Percentiles rank a stretch among this genome's conserved stretches.
Conservation (phyloP, 2,329 filamentous ascomycete species). For the Ascochyta clinopodiicola region DNA sequence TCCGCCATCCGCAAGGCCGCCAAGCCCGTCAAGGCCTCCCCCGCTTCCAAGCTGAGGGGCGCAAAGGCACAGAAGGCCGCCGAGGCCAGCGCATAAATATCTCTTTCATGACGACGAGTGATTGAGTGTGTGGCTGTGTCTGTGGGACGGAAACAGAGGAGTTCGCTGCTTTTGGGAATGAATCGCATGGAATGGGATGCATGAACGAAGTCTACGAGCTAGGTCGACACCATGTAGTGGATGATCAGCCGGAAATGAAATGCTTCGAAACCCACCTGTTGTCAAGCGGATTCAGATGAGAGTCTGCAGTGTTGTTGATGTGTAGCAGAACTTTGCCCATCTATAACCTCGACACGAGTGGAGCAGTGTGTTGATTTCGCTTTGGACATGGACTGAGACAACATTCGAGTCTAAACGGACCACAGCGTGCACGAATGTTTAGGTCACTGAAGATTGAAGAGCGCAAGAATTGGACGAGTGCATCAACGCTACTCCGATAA, state of each 20-base stretch:
- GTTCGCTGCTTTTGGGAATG: conserved; percentile 15
- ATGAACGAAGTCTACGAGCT: conserved; percentile 21
- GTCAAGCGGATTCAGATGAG: neutral
- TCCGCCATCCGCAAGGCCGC: conserved; percentile 83
- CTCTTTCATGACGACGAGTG: neutral
- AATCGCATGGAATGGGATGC: conserved; percentile 19
- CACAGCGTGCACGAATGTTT: too few species aligned
- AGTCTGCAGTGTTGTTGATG: too few species aligned
- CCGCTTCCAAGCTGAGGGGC: conserved; percentile 78
- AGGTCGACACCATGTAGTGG: conserved; percentile 18
- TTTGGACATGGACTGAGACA: too few species aligned
- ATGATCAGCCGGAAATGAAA: conserved; percentile 26
- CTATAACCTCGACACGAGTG: too few species aligned
- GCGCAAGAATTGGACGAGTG: too few species aligned
- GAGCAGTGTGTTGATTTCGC: too few species aligned
- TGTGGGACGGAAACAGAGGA: neutral
- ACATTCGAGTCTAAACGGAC: too few species aligned
- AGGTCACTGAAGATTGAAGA: too few species aligned
- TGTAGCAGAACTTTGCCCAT: too few species aligned
- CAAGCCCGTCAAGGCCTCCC: conserved; percentile 76
- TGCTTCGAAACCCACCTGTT: conserved; percentile 23
- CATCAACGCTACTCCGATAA: too few species aligned
- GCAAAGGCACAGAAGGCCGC: conserved; percentile 76
- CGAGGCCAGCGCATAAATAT: conserved; percentile 37
- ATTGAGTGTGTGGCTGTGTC: neutral